phyloP scores from a whole-genome alignment of 306 rosid genomes.

The Acacia crassicarpa region DNA sequence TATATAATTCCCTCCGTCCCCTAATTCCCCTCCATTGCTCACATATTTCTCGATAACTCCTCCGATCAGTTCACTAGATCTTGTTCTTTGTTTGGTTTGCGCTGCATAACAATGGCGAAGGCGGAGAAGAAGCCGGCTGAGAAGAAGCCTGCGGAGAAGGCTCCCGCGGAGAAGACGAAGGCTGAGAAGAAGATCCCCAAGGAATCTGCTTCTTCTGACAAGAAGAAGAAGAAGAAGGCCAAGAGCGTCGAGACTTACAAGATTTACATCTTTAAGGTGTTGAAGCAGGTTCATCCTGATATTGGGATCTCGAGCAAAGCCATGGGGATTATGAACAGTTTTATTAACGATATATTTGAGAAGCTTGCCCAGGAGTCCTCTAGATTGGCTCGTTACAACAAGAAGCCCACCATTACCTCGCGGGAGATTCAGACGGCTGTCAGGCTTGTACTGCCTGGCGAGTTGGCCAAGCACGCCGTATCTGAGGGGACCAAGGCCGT shows the following conservation, averaged over 20 bases:
- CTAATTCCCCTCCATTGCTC: background rate
- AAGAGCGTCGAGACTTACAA: background rate
- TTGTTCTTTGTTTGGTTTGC: background rate
- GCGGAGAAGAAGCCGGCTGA: constrained; percentile 30
- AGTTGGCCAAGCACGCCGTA: constrained; percentile 36
- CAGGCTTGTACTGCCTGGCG: constrained; percentile 31
- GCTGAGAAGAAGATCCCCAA: constrained; percentile 35
- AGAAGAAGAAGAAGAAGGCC: constrained; percentile 2
- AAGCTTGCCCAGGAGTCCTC: background rate
- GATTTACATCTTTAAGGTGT: constrained; percentile 38
- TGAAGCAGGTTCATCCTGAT: background rate
- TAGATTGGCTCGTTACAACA: constrained; percentile 32
- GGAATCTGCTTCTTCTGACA: background rate
- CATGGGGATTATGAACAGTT: background rate
- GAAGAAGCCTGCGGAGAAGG: constrained; percentile 35
- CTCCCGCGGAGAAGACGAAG: background rate
- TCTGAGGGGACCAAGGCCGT: constrained; percentile 19
- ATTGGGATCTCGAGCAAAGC: background rate
- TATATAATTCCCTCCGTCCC: background rate
- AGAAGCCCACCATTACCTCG: constrained; percentile 33
- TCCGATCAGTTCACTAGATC: background rate
- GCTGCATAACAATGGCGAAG: constrained; percentile 19
- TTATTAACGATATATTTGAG: background rate
- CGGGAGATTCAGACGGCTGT: constrained; percentile 39
- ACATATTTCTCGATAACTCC: too few relatives aligned